Percentiles rank a stretch among this genome's conserved stretches.
phyloP scores from a whole-genome alignment of 768 basidiomycete species.

The Mycena kentingensis region DNA sequence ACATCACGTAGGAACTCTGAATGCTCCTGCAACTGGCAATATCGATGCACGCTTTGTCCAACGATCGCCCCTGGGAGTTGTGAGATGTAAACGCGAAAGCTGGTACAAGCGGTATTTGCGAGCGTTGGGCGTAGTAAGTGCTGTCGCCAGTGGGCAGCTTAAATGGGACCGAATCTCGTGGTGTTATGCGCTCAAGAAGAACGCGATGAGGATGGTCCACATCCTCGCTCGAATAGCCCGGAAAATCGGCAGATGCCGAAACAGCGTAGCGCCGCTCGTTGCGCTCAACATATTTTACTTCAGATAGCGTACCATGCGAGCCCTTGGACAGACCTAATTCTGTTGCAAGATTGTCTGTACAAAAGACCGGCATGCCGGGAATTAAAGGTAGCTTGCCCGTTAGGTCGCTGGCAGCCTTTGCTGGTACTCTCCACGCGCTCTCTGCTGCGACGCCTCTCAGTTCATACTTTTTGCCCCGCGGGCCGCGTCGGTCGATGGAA shows the following conservation, averaged over 20 bases:
- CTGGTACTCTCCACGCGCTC: slow-evolving; percentile 6
- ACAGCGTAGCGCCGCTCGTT: slow-evolving; percentile 9
- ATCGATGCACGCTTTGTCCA: slow-evolving; percentile 6
- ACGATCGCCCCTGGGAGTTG: slow-evolving; percentile 13
- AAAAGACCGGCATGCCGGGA: slow-evolving; percentile 14
- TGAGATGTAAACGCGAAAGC: slow-evolving; percentile 16
- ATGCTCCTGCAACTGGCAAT: slow-evolving; percentile 5
- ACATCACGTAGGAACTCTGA: slow-evolving; percentile 14
- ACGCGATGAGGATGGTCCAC: slow-evolving; percentile 8
- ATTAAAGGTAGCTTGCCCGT: slow-evolving; percentile 10
- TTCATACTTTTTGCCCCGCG: background rate
- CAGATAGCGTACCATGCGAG: slow-evolving; percentile 6
- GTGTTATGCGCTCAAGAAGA: slow-evolving; percentile 1
- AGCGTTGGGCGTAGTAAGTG: slow-evolving; percentile 10
- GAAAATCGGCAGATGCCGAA: slow-evolving; percentile 15
- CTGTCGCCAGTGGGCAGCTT: slow-evolving; percentile 2
- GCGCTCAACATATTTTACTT: slow-evolving; percentile 6
- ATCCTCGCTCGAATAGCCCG: slow-evolving; percentile 2
- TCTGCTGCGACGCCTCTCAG: slow-evolving; percentile 10
- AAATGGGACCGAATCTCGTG: slow-evolving; percentile 5
- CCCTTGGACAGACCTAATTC: slow-evolving; percentile 17
- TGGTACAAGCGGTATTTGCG: slow-evolving; percentile 16
- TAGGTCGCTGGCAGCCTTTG: slow-evolving; percentile 9
- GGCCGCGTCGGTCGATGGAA: slow-evolving; percentile 3
- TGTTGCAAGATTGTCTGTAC: slow-evolving; percentile 12